Percentiles rank a stretch among this genome's conserved stretches.
phyloP scores from a whole-genome alignment of 2,329 filamentous ascomycete genomes.

The Rhynchosporium agropyri region DNA sequence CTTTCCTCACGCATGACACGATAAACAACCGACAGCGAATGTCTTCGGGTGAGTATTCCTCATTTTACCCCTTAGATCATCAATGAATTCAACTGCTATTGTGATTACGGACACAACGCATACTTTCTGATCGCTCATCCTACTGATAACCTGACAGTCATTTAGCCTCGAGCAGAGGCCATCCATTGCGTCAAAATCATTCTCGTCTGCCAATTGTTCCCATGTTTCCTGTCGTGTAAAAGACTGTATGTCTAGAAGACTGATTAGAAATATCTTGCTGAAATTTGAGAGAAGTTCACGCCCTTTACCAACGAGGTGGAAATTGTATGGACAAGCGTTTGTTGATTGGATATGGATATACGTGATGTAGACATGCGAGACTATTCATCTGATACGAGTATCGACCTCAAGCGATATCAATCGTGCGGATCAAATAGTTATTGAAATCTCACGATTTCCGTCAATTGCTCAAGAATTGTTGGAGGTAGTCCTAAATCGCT shows the following conservation, averaged over 20 bases:
- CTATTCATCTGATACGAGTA: conserved; percentile 1
- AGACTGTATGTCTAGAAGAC: conserved; percentile 46
- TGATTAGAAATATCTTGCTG: conserved; percentile 44
- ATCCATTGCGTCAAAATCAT: conserved; percentile 45
- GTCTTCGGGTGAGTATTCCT: conserved; percentile 41
- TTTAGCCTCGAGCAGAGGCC: conserved; percentile 42
- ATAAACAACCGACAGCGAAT: conserved; percentile 45
- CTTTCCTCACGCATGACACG: conserved; percentile 45
- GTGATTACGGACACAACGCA: conserved; percentile 44
- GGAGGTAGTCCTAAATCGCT: too few relatives aligned
- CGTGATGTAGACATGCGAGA: conserved; percentile 40
- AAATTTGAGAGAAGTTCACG: conserved; percentile 44
- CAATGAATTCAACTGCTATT: conserved; percentile 43
- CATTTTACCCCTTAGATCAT: conserved; percentile 43
- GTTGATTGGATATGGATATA: conserved; percentile 45
- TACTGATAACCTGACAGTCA: conserved; percentile 44
- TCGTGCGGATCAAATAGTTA: too few relatives aligned
- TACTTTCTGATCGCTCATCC: conserved; percentile 47
- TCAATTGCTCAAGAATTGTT: too few relatives aligned
- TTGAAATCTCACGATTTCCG: too few relatives aligned
- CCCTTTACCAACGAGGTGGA: conserved; percentile 34
- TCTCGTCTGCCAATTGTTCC: conserved; percentile 41
- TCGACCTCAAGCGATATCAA: background rate
- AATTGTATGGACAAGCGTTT: conserved; percentile 35
- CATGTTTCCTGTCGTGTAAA: conserved; percentile 36